Evolutionary conservation across 139 green algal genomes (phyloP).

Genomic region (Pedinophyceae sp.): DNA sequence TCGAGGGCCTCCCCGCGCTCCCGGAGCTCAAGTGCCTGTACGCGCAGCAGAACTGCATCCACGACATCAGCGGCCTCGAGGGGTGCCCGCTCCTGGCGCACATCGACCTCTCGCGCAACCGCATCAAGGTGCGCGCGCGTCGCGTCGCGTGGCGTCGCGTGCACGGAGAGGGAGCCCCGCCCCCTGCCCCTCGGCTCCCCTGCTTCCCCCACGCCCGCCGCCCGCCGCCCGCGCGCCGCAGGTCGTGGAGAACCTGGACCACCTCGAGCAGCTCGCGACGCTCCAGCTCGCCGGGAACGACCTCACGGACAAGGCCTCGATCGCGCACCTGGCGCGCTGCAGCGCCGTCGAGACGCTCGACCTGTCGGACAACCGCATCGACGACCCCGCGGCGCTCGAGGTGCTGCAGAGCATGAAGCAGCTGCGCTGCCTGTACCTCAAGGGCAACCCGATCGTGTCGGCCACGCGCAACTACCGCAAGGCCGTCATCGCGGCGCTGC

Average conservation of each 20-base stretch:
- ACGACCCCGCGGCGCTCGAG: conserved; percentile 23
- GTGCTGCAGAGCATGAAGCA: conserved; percentile 25
- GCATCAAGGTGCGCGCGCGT: too few species aligned
- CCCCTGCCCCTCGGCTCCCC: too few species aligned
- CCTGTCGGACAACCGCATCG: conserved; percentile 59
- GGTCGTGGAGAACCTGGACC: conserved; percentile 3
- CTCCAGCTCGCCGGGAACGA: conserved; percentile 39
- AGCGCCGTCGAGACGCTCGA: conserved; percentile 22
- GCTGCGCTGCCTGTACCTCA: conserved; percentile 72
- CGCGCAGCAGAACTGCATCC: conserved; percentile 67
- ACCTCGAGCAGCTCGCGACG: conserved; percentile 36
- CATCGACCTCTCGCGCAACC: conserved; percentile 73
- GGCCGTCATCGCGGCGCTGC: conserved; percentile 32
- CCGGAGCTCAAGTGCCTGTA: conserved; percentile 68
- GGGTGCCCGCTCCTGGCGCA: conserved; percentile 33
- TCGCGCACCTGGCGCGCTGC: conserved; percentile 12
- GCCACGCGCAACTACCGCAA: conserved; percentile 60
- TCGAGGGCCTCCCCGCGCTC: conserved; percentile 55
- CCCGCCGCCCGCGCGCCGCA: too few species aligned
- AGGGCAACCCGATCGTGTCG: conserved; percentile 60
- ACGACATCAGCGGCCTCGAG: conserved; percentile 32
- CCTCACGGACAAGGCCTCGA: conserved; percentile 14
- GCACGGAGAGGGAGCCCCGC: too few species aligned
- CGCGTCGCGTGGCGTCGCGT: too few species aligned
- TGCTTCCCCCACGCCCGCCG: too few species aligned